Conservation (phyloP, 768 basidiomycete genomes). For the Lentinula sp. region DNA sequence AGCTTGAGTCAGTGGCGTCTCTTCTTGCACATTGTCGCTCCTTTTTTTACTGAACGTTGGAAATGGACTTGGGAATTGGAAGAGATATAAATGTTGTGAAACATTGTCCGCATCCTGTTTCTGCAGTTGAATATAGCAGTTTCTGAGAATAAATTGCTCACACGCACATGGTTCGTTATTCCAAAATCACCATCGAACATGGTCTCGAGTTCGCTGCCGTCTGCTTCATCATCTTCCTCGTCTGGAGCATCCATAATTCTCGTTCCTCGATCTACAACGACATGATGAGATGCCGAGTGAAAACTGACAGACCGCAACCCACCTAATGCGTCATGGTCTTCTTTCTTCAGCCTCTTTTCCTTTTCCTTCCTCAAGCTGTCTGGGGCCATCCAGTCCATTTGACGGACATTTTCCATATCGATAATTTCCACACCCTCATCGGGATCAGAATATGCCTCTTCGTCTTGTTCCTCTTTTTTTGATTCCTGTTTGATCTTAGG, state of each 20-base stretch:
- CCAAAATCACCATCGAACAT: conserved; percentile 71
- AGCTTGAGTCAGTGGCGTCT: conserved; percentile 8
- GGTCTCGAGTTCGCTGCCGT: conserved; percentile 75
- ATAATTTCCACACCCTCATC: conserved; percentile 85
- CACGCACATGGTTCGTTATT: conserved; percentile 21
- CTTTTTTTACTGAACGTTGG: conserved; percentile 54
- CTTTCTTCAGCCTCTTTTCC: conserved; percentile 36
- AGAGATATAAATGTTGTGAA: conserved; percentile 68
- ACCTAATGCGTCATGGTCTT: conserved; percentile 25
- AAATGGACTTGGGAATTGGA: conserved; percentile 87
- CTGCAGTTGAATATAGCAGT: background rate
- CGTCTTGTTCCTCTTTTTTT: conserved; percentile 35
- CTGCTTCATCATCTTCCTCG: conserved; percentile 63
- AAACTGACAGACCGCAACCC: background rate
- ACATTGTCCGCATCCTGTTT: background rate
- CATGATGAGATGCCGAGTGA: background rate
- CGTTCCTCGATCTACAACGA: conserved; percentile 21
- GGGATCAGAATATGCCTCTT: conserved; percentile 77
- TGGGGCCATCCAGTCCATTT: conserved; percentile 89
- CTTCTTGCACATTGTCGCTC: conserved; percentile 25
- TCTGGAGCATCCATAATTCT: conserved; percentile 58
- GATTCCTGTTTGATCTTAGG: conserved; percentile 36
- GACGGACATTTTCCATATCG: conserved; percentile 70
- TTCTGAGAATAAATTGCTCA: background rate
- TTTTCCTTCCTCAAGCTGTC: conserved; percentile 58